Conservation (phyloP, 768 basidiomycete genomes). For the Hericium alpestre region DNA sequence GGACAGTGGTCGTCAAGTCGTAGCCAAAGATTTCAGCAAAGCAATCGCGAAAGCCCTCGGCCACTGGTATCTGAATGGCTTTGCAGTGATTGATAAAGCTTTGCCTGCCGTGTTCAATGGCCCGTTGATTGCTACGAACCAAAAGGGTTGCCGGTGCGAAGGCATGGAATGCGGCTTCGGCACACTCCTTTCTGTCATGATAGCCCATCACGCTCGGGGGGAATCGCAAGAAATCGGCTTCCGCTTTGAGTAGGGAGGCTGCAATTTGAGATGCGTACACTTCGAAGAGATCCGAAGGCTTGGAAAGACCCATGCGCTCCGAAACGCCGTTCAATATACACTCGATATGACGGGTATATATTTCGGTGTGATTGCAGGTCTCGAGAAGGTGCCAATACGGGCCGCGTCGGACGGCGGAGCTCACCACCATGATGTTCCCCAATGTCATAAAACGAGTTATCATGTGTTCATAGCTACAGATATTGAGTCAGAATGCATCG, state of each 20-base stretch:
- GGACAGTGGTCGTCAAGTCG: conserved; percentile 40
- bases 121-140: conserved; percentile 23
- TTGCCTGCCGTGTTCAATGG: conserved; percentile 26
- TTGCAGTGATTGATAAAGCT: conserved; percentile 56
- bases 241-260: conserved; percentile 44
- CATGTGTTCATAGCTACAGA: conserved; percentile 48
- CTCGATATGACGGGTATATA: conserved; percentile 29
- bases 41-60: conserved; percentile 48
- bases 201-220: conserved; percentile 74
- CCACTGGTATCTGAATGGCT: conserved; percentile 35
- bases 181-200: conserved; percentile 51
- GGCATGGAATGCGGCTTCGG: conserved; percentile 51
- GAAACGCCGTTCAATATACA: conserved; percentile 54
- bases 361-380: conserved; percentile 36
- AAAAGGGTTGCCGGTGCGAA: conserved; percentile 63
- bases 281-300: conserved; percentile 57
- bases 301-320: conserved; percentile 51
- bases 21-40: conserved; percentile 64
- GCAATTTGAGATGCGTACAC: conserved; percentile 73
- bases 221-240: conserved; percentile 43
- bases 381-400: conserved; percentile 87
- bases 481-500: background rate
- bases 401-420: conserved; percentile 65
- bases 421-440: conserved; percentile 71
- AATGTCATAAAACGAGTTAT: conserved; percentile 61